Percentiles rank a stretch among this genome's conserved stretches.
Evolutionary conservation across 1,284 basidiomycete genomes (phyloP).

Genomic region (Cryptococcus sp.): DNA sequence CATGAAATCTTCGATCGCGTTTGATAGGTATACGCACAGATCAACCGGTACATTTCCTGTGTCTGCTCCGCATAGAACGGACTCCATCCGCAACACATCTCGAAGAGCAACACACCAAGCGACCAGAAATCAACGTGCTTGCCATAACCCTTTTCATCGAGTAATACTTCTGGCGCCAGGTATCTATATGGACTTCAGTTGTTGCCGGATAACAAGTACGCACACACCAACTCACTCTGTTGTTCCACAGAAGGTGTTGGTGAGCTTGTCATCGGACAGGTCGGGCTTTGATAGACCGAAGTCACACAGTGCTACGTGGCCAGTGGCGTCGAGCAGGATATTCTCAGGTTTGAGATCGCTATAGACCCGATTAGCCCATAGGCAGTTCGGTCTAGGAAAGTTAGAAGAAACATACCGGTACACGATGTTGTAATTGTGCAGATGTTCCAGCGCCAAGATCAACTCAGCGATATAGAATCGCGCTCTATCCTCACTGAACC

Average conservation of each 20-base stretch:
- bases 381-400: too few relatives aligned
- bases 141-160: conserved; percentile 97
- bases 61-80: conserved; percentile 99
- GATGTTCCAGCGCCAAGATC: conserved; percentile 87
- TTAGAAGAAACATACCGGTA: conserved; percentile 66
- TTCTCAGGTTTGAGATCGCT: conserved; percentile 97
- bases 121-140: conserved; percentile 99
- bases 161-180: conserved; percentile 95
- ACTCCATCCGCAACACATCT: conserved; percentile 99
- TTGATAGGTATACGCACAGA: conserved; percentile 70
- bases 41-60: conserved; percentile 99
- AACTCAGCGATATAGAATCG: conserved; percentile 95
- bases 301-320: conserved; percentile 94
- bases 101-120: conserved; percentile 84
- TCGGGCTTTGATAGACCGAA: conserved; percentile 98
- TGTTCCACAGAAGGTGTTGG: conserved; percentile 96
- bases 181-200: conserved; percentile 58
- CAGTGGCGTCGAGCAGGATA: conserved; percentile 93
- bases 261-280: conserved; percentile 87
- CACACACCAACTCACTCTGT: conserved; percentile 62
- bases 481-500: conserved; percentile 88
- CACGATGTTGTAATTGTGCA: conserved; percentile 96
- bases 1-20: too few relatives aligned
- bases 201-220: too few relatives aligned
- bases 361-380: not conserved